Evolutionary conservation across 2,329 filamentous ascomycete genomes (phyloP).

Genomic region (Xylariales sp.): DNA sequence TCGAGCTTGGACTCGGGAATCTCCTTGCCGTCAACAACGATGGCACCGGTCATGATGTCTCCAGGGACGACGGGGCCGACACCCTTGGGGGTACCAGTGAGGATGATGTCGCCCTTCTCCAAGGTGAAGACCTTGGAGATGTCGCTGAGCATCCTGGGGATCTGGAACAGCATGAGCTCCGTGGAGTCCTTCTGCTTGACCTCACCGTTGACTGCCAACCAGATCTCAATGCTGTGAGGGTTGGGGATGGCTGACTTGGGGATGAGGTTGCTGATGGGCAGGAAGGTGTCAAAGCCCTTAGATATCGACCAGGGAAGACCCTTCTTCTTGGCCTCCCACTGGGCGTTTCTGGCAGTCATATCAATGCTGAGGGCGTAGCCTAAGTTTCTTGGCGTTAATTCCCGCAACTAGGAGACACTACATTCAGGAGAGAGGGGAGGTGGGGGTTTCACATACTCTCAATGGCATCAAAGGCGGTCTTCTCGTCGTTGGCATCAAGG

Average conservation of each 20-base stretch:
- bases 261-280: conserved; percentile 80
- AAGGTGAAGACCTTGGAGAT: conserved; percentile 95
- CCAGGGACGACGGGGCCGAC: conserved; percentile 83
- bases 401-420: too few relatives aligned
- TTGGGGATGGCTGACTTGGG: conserved; percentile 75
- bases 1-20: conserved; percentile 81
- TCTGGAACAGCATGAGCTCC: conserved; percentile 89
- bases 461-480: conserved; percentile 77
- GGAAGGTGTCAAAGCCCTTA: conserved; percentile 97
- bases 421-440: too few relatives aligned
- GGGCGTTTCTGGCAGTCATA: conserved; percentile 93
- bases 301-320: conserved; percentile 93
- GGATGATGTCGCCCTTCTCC: conserved; percentile 83
- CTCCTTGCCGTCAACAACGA: conserved; percentile 76
- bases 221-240: conserved; percentile 84
- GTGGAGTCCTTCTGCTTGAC: conserved; percentile 81
- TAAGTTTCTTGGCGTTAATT: too few relatives aligned
- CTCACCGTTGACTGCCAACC: conserved; percentile 77
- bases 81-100: conserved; percentile 97
- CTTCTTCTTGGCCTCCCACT: conserved; percentile 96
- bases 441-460: conserved; percentile 68
- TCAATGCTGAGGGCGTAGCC: conserved; percentile 90
- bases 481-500: conserved; percentile 66
- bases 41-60: conserved; percentile 80
- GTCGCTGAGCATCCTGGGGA: conserved; percentile 82